phyloP scores from a whole-genome alignment of 2,329 filamentous ascomycete species.

The Sporothrix humicola region DNA sequence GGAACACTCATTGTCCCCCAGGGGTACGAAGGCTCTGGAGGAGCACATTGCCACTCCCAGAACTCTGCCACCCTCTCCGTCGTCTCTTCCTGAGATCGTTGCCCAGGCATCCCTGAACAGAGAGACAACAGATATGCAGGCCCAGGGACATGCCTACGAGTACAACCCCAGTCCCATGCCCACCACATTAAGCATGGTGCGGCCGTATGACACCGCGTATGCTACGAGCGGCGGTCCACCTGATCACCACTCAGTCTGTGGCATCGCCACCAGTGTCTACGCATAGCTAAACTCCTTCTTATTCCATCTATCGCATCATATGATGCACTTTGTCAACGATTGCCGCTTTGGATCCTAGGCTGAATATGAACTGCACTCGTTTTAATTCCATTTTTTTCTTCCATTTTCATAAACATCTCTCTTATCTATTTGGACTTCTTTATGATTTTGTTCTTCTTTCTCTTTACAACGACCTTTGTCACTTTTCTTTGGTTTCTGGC shows the following conservation, averaged over 20 bases:
- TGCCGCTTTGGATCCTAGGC: neutral
- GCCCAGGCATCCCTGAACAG: neutral
- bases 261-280: neutral
- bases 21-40: neutral
- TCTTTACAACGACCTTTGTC: neutral
- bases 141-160: neutral
- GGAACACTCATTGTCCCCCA: neutral
- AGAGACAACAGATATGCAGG: neutral
- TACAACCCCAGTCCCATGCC: neutral
- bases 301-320: neutral
- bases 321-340: too few relatives aligned
- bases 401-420: neutral
- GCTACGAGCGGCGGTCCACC: neutral
- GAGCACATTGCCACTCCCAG: neutral
- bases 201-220: conserved; percentile 3
- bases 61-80: neutral
- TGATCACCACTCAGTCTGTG: neutral
- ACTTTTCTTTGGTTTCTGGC: neutral
- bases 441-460: neutral
- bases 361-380: too few relatives aligned
- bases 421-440: neutral
- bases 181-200: neutral
- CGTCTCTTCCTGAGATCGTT: neutral
- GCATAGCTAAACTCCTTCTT: too few relatives aligned
- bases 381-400: too few relatives aligned